Evolutionary conservation across 2,329 filamentous ascomycete species (phyloP).

Genomic region (Fusarium sp.): DNA sequence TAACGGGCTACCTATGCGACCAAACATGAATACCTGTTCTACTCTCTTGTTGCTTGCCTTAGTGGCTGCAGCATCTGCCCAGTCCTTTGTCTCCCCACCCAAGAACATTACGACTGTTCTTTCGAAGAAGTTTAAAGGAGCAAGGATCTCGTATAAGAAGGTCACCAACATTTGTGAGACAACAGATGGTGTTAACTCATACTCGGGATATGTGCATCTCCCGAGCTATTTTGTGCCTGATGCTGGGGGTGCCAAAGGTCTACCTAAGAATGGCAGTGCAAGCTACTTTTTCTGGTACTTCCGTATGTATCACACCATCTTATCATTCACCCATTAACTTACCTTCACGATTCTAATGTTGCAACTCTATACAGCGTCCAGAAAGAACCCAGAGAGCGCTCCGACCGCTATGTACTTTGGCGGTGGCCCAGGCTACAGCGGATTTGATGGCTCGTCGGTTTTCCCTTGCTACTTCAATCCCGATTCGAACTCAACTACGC

Average conservation of each 20-base stretch:
- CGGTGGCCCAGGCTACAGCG: neutral
- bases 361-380: neutral
- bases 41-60: neutral
- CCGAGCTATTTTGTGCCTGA: neutral
- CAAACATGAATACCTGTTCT: neutral
- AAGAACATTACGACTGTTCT: neutral
- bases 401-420: neutral
- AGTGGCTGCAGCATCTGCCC: neutral
- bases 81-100: neutral
- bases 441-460: neutral
- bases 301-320: neutral
- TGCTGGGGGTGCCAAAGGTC: neutral
- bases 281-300: neutral
- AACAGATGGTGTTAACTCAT: neutral
- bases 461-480: neutral
- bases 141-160: neutral
- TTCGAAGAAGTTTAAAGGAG: neutral
- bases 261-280: neutral
- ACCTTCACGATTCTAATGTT: neutral
- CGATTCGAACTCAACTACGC: neutral
- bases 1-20: too few species aligned
- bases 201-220: neutral
- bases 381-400: neutral
- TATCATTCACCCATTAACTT: too few species aligned
- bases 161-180: neutral